phyloP scores from a whole-genome alignment of 106 monocot genomes.

The Chionographis japonica region DNA sequence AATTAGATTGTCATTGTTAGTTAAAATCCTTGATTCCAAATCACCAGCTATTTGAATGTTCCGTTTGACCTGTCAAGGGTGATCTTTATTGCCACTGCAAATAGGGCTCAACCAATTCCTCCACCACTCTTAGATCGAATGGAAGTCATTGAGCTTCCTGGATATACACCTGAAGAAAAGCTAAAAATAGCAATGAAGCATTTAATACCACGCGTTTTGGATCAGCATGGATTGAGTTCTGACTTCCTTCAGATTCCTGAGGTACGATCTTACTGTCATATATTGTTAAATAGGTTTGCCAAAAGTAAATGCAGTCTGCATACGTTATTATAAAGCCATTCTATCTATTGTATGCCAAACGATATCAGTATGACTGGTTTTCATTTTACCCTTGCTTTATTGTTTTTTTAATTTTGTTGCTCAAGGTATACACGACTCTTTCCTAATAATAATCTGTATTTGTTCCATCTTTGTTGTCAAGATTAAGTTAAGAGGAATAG shows the following conservation, averaged over 20 bases:
- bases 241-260: conserved; percentile 88
- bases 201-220: conserved; percentile 89
- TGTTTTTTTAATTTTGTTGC: too few species aligned
- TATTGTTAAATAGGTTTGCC: background rate
- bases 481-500: too few species aligned
- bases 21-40: conserved; percentile 40
- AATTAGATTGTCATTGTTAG: too few species aligned
- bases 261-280: conserved; percentile 31
- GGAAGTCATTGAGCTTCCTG: conserved; percentile 99
- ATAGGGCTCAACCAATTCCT: conserved; percentile 86
- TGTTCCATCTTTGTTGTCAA: too few species aligned
- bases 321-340: background rate
- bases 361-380: too few species aligned
- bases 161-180: conserved; percentile 98
- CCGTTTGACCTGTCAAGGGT: conserved; percentile 97
- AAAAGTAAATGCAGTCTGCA: background rate
- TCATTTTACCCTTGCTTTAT: too few species aligned
- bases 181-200: conserved; percentile 83
- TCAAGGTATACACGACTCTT: too few species aligned
- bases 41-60: conserved; percentile 89
- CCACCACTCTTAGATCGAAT: conserved; percentile 91
- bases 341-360: background rate
- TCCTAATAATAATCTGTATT: too few species aligned
- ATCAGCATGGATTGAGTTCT: conserved; percentile 84
- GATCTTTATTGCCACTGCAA: conserved; percentile 97